These are phyloP conservation scores for Aspergillus phoenicis DNA, from an alignment of 2,329 filamentous ascomycete species.

Conservation along the genomic window DNA sequence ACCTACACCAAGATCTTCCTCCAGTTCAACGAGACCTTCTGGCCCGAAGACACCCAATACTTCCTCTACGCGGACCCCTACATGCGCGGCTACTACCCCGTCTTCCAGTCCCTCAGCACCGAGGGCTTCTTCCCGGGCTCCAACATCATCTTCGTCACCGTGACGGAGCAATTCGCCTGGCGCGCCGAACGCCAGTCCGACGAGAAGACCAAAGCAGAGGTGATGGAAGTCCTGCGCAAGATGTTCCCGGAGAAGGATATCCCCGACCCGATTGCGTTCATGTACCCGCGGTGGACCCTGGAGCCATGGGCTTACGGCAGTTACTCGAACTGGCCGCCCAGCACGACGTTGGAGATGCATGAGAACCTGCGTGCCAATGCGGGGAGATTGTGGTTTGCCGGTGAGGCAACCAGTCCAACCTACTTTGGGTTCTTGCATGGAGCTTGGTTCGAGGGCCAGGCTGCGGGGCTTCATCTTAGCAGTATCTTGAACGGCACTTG, in stretches of 20 bases:
- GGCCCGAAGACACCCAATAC: constrained; percentile 59
- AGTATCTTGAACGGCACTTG: constrained; percentile 27
- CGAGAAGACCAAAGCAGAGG: constrained; percentile 59
- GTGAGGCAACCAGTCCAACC: constrained; percentile 63
- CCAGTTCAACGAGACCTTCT: constrained; percentile 69
- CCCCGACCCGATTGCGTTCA: constrained; percentile 62
- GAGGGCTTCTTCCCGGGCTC: constrained; percentile 62
- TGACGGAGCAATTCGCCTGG: constrained; percentile 60
- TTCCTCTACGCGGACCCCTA: constrained; percentile 55
- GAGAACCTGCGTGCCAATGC: constrained; percentile 68
- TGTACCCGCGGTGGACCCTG: constrained; percentile 61
- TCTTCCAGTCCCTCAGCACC: constrained; percentile 65
- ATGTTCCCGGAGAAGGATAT: constrained; percentile 65
- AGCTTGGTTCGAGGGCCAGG: constrained; percentile 60
- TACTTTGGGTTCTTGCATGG: constrained; percentile 69
- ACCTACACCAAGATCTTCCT: constrained; percentile 75
- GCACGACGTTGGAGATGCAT: constrained; percentile 65
- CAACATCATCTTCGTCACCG: constrained; percentile 67
- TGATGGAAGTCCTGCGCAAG: constrained; percentile 58
- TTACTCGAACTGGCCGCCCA: constrained; percentile 70
- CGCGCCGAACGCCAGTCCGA: constrained; percentile 62
- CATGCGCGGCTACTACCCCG: constrained; percentile 57
- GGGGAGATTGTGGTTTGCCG: constrained; percentile 64
- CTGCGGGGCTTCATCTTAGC: constrained; percentile 34
- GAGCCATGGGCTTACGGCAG: constrained; percentile 59